Evolutionary conservation across 768 basidiomycete genomes (phyloP).

Genomic region (Termitomyces sp.): DNA sequence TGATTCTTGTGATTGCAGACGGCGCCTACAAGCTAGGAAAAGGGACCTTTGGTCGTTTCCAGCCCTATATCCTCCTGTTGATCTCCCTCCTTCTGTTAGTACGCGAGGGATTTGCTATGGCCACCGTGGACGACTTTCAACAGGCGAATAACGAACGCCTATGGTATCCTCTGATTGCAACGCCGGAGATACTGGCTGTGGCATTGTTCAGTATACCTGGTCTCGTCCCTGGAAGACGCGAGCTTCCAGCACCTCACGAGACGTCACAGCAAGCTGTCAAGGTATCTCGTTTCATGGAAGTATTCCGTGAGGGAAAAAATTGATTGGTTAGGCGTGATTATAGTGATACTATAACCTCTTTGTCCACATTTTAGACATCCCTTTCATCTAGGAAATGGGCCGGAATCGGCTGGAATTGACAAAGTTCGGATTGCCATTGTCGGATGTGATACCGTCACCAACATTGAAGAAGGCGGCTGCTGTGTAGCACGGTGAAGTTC

Average conservation of each 20-base stretch:
- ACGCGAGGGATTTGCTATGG: slow-evolving; percentile 16
- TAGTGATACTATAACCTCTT: background rate
- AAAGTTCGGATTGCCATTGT: too few relatives aligned
- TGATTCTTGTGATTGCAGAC: background rate
- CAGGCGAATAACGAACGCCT: slow-evolving; percentile 16
- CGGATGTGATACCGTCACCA: background rate
- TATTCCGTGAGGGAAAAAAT: background rate
- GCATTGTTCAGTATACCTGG: slow-evolving; percentile 15
- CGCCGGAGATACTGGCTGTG: slow-evolving; percentile 19
- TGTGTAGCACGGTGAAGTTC: background rate
- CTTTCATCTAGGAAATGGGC: too few relatives aligned
- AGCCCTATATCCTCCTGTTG: slow-evolving; percentile 13
- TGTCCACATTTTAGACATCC: background rate
- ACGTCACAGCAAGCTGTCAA: background rate
- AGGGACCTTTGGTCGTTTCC: slow-evolving; percentile 13
- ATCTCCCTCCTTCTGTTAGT: slow-evolving; percentile 18
- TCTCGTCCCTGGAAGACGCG: slow-evolving; percentile 12
- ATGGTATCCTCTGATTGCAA: slow-evolving; percentile 22
- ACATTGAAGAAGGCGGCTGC: background rate
- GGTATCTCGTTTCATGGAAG: background rate
- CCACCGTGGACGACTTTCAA: slow-evolving; percentile 11
- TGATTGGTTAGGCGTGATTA: background rate
- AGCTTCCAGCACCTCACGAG: background rate
- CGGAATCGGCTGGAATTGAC: background rate
- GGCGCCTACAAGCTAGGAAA: background rate